These are phyloP conservation scores for Lolium perenne DNA, from an alignment of 176 grass and related monocot species.

Conservation along the genomic window DNA sequence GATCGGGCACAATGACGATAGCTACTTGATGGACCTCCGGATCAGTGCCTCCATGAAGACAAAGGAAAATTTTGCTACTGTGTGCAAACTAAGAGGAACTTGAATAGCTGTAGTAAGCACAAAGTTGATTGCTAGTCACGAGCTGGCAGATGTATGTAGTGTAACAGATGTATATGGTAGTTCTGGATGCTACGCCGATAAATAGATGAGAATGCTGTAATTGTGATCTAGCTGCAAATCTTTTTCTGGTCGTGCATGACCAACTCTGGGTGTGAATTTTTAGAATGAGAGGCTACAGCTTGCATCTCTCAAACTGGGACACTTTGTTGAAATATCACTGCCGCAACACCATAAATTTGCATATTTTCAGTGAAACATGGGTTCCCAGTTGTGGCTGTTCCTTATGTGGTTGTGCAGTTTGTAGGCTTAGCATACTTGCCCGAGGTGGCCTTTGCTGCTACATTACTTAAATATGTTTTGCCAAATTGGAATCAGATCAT, in stretches of 20 bases:
- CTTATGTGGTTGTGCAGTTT: background rate
- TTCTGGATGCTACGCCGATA: background rate
- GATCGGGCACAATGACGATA: background rate
- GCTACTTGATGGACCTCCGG: background rate
- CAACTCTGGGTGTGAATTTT: background rate
- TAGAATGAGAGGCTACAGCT: background rate
- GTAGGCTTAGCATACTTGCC: background rate
- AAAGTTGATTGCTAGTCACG: background rate
- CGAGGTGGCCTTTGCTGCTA: background rate
- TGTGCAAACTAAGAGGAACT: conserved; percentile 31
- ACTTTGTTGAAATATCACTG: background rate
- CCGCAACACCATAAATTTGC: background rate
- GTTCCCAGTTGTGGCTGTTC: background rate
- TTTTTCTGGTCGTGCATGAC: too few species aligned
- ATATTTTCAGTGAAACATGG: background rate
- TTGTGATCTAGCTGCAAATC: background rate
- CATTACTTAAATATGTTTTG: background rate
- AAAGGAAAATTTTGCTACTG: conserved; percentile 66
- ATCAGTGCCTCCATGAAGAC: conserved; percentile 44
- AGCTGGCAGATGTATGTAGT: conserved; percentile 10
- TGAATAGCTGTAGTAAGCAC: background rate
- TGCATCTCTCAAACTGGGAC: background rate
- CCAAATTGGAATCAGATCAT: background rate
- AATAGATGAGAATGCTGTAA: background rate
- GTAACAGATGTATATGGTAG: conserved; percentile 13